A percentile compares a stretch with the other conserved stretches of the same genome.
Conservation (phyloP, 768 basidiomycete species). For the Mycena polygramma region DNA sequence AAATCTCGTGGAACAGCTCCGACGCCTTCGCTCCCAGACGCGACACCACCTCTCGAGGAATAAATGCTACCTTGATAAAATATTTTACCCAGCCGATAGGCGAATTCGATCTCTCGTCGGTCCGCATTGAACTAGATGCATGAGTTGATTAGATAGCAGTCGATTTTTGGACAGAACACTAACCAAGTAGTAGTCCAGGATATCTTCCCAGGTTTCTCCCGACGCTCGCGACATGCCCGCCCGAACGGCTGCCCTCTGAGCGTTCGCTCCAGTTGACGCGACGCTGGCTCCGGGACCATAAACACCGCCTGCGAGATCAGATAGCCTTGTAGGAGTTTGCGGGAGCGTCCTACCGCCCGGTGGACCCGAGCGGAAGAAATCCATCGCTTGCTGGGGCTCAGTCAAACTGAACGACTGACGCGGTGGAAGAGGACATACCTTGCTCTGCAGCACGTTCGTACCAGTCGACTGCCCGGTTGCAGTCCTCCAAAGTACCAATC, state of each 20-base stretch:
- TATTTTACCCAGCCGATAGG: conserved; percentile 93
- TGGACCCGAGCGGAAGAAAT: conserved; percentile 84
- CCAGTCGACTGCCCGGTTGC: conserved; percentile 86
- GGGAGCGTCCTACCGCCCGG: conserved; percentile 92
- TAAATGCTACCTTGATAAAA: conserved; percentile 98
- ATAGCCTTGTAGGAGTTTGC: conserved; percentile 82
- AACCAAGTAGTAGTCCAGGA: conserved; percentile 92
- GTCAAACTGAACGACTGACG: conserved; percentile 15
- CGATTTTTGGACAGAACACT: conserved; percentile 35
- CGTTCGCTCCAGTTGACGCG: conserved; percentile 86
- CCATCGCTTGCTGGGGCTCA: conserved; percentile 70
- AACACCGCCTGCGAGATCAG: conserved; percentile 93
- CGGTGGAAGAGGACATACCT: conserved; percentile 56
- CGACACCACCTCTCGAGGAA: conserved; percentile 79
- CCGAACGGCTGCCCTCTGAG: conserved; percentile 81
- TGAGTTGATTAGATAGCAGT: not conserved
- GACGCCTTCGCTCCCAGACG: conserved; percentile 92
- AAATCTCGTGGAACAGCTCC: conserved; percentile 89
- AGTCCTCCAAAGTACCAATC: conserved; percentile 91
- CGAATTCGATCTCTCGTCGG: conserved; percentile 89
- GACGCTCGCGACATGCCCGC: conserved; percentile 87
- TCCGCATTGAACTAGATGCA: conserved; percentile 89
- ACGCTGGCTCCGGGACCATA: conserved; percentile 96
- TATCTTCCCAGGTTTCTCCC: conserved; percentile 95
- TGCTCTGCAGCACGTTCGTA: conserved; percentile 92